Evolutionary conservation across 176 grass and related monocot genomes (phyloP).

Genomic region (Ensete ventricosum): DNA sequence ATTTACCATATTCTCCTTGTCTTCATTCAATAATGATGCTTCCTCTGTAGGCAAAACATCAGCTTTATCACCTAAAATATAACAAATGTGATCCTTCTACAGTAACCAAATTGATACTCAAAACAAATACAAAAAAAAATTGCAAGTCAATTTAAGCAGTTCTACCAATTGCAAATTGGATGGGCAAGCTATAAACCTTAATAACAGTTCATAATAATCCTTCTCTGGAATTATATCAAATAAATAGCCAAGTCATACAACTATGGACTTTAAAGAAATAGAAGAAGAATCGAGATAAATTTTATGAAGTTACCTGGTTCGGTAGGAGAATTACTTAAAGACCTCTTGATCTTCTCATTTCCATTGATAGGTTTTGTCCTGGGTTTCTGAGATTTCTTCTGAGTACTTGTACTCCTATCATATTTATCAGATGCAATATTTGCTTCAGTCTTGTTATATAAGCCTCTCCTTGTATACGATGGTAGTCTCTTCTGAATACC

Average conservation of each 20-base stretch:
- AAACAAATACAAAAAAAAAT: not conserved
- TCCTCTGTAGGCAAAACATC: conserved; percentile 30
- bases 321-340: conserved; percentile 4
- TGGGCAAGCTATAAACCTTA: not conserved
- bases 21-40: conserved; percentile 27
- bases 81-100: not conserved
- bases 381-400: conserved; percentile 33
- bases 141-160: not conserved
- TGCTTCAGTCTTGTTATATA: conserved; percentile 25
- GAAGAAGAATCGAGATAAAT: not conserved
- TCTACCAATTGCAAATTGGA: not conserved
- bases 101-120: not conserved
- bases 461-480: conserved; percentile 38
- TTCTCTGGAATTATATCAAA: conserved; percentile 10
- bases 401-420: conserved; percentile 14
- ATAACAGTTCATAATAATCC: not conserved
- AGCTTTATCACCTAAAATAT: conserved; percentile 9
- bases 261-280: not conserved
- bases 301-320: conserved; percentile 43
- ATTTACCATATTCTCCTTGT: conserved; percentile 87
- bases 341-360: conserved; percentile 25
- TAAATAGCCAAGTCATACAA: not conserved
- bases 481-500: conserved; percentile 36
- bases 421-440: conserved; percentile 30
- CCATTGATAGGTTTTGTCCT: conserved; percentile 21